A percentile compares a stretch with the other conserved stretches of the same genome.
Evolutionary conservation across 2,329 filamentous ascomycete species (phyloP).

Genomic region (Apiospora malaysiana): DNA sequence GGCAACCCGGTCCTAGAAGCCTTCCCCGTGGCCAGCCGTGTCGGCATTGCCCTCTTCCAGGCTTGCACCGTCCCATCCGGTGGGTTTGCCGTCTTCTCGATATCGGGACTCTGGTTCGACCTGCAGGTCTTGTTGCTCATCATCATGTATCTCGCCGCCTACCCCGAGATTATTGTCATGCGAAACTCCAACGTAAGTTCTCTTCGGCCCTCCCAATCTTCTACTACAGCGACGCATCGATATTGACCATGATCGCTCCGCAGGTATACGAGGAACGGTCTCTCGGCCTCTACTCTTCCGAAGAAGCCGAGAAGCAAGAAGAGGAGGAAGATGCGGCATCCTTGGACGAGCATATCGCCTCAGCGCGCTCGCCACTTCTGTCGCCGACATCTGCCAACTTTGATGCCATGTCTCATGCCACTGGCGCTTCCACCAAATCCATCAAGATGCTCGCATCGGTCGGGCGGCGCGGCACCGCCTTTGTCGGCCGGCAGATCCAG

Average conservation of each 20-base stretch:
- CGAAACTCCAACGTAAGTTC: slow-evolving; percentile 57
- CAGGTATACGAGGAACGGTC: slow-evolving; percentile 64
- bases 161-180: slow-evolving; percentile 56
- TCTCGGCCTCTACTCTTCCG: slow-evolving; percentile 51
- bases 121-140: slow-evolving; percentile 55
- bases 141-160: slow-evolving; percentile 57
- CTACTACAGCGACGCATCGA: no score
- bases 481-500: slow-evolving; percentile 27
- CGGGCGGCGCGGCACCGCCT: slow-evolving; percentile 22
- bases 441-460: slow-evolving; percentile 21
- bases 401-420: slow-evolving; percentile 21
- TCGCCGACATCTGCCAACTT: background rate
- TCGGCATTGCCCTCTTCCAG: slow-evolving; percentile 71
- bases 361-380: background rate
- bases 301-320: slow-evolving; percentile 28
- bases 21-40: slow-evolving; percentile 58
- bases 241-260: background rate
- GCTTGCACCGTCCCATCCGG: slow-evolving; percentile 65
- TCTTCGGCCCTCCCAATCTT: no score
- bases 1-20: slow-evolving; percentile 61
- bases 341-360: slow-evolving; percentile 13
- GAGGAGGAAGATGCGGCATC: slow-evolving; percentile 26
- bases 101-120: slow-evolving; percentile 57
- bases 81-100: slow-evolving; percentile 69
- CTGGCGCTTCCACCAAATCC: slow-evolving; percentile 13